These are phyloP conservation scores for Gossypium schwendimanii DNA, from an alignment of 441 rosid genomes.

Conservation along the genomic window DNA sequence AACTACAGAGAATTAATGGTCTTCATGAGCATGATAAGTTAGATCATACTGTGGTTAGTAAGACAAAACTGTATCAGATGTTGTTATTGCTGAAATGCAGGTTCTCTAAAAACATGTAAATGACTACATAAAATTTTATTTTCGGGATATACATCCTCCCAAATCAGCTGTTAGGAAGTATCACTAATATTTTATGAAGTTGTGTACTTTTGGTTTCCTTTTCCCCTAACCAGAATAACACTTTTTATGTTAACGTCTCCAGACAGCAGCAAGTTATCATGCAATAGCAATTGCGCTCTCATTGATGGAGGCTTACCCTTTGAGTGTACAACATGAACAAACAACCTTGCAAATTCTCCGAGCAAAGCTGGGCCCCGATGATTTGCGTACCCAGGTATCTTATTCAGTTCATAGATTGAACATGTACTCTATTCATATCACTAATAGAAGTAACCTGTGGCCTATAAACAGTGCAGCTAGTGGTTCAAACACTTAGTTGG, in stretches of 20 bases:
- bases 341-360: conserved; percentile 63
- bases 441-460: neutral
- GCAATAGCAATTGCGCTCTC: conserved; percentile 78
- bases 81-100: neutral
- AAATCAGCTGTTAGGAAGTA: neutral
- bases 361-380: conserved; percentile 70
- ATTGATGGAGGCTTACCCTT: conserved; percentile 65
- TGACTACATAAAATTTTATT: neutral
- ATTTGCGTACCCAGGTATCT: conserved; percentile 68
- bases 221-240: conserved; percentile 7
- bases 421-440: neutral
- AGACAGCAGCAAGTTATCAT: conserved; percentile 83
- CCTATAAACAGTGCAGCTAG: neutral
- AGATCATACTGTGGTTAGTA: conserved; percentile 1
- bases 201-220: conserved; percentile 6
- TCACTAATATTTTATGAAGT: neutral
- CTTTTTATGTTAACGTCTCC: conserved; percentile 25
- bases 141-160: neutral
- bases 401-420: neutral
- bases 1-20: neutral
- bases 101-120: neutral
- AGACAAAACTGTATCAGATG: neutral
- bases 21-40: neutral
- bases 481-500: conserved; percentile 2
- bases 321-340: conserved; percentile 68